Conservation (phyloP, 495 filamentous ascomycete genomes). For the Neurospora terricola region DNA sequence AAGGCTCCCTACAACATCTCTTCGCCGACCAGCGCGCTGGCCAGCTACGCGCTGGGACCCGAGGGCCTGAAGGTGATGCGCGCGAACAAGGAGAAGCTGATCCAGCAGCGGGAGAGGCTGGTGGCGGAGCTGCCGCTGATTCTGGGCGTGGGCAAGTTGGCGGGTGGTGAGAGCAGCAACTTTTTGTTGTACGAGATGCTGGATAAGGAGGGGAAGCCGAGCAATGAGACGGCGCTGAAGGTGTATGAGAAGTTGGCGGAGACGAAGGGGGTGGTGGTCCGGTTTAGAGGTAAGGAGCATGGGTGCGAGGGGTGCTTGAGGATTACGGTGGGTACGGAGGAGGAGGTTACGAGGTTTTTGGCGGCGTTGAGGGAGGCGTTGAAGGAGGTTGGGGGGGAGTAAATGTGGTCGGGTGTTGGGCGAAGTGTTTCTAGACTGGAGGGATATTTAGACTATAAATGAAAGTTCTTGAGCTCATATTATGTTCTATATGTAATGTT, state of each 20-base stretch:
- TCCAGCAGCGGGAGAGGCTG: slow-evolving; percentile 68
- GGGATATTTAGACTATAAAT: neutral
- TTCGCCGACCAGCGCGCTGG: slow-evolving; percentile 74
- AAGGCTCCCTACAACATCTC: slow-evolving; percentile 96
- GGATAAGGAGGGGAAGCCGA: slow-evolving; percentile 57
- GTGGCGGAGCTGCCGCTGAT: slow-evolving; percentile 64
- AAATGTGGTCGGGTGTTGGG: neutral
- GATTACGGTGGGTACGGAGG: slow-evolving; percentile 85
- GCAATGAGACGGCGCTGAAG: slow-evolving; percentile 64
- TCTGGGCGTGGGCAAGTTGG: slow-evolving; percentile 67
- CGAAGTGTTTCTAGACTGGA: neutral
- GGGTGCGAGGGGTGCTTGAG: slow-evolving; percentile 83
- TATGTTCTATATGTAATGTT: neutral
- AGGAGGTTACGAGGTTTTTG: slow-evolving; percentile 72
- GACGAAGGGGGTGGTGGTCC: slow-evolving; percentile 78
- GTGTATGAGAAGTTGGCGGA: slow-evolving; percentile 82
- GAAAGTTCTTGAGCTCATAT: neutral
- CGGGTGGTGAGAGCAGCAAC: slow-evolving; percentile 73
- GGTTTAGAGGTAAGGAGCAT: slow-evolving; percentile 85
- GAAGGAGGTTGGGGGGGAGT: slow-evolving; percentile 34
- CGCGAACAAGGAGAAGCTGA: slow-evolving; percentile 52
- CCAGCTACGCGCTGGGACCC: slow-evolving; percentile 55
- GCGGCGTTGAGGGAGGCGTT: slow-evolving; percentile 54
- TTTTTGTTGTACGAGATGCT: slow-evolving; percentile 87
- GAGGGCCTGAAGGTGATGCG: slow-evolving; percentile 63